Conservation (phyloP, 768 basidiomycete genomes). For the Filobasidium wieringae region DNA sequence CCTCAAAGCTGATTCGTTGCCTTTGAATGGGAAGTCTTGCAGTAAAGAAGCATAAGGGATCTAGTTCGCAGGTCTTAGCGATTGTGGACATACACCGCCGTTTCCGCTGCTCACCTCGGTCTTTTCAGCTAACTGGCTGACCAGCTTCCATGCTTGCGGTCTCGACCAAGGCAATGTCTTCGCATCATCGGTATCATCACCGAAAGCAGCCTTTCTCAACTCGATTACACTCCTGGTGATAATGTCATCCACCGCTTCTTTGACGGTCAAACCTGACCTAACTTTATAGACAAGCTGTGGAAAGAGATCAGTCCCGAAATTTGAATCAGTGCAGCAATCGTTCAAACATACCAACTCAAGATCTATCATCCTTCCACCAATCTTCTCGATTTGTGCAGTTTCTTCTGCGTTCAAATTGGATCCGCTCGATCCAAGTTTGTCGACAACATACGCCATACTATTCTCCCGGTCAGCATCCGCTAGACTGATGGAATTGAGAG, state of each 20-base stretch:
- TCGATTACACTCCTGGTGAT: slow-evolving; percentile 66
- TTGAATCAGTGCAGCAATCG: background rate
- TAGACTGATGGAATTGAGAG: slow-evolving; percentile 63
- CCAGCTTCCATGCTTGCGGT: slow-evolving; percentile 75
- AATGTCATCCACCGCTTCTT: slow-evolving; percentile 83
- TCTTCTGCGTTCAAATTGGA: slow-evolving; percentile 45
- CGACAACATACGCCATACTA: slow-evolving; percentile 66
- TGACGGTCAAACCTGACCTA: slow-evolving; percentile 55
- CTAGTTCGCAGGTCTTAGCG: slow-evolving; percentile 42
- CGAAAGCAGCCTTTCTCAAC: slow-evolving; percentile 80
- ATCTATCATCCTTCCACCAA: slow-evolving; percentile 86
- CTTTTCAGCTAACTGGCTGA: slow-evolving; percentile 58
- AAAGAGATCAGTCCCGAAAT: background rate
- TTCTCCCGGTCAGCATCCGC: slow-evolving; percentile 74
- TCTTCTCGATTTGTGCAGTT: slow-evolving; percentile 51
- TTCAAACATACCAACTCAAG: slow-evolving; percentile 57
- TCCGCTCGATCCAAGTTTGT: slow-evolving; percentile 52
- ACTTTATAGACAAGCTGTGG: slow-evolving; percentile 73
- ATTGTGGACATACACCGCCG: background rate
- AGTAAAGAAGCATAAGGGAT: slow-evolving; percentile 71
- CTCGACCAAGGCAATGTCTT: slow-evolving; percentile 70
- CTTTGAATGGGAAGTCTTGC: slow-evolving; percentile 77
- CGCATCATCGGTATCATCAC: slow-evolving; percentile 79
- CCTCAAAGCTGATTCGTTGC: slow-evolving; percentile 67
- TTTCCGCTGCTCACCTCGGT: slow-evolving; percentile 39